Conservation (phyloP, 345 rosid genomes). For the Citrus hindsii region DNA sequence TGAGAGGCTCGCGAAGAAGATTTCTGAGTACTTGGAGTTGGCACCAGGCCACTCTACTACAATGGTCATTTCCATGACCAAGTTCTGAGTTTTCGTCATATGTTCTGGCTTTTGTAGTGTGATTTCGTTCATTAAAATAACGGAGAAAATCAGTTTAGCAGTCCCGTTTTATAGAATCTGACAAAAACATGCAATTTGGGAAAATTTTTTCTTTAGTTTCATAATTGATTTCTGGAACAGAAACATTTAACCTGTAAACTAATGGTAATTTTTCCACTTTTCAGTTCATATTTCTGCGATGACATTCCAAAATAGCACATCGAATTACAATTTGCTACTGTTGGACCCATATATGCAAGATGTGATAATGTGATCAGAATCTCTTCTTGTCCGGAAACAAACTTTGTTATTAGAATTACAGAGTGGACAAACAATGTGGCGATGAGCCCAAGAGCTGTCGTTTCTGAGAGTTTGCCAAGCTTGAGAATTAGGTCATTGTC, state of each 20-base stretch:
- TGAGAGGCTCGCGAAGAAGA: conserved; percentile 7
- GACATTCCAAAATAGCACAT: background rate
- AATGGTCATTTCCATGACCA: conserved; percentile 10
- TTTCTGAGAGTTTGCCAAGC: background rate
- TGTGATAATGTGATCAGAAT: background rate
- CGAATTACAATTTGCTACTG: background rate
- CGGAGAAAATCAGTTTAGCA: background rate
- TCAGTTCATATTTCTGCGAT: background rate
- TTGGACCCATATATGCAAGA: background rate
- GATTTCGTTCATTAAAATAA: background rate
- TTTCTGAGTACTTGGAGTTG: conserved; percentile 11
- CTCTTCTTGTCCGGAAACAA: background rate
- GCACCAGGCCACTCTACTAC: conserved; percentile 2
- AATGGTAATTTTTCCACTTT: background rate
- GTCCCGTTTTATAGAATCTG: background rate
- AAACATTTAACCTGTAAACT: background rate
- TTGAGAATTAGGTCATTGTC: background rate
- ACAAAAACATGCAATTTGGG: background rate
- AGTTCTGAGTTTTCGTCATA: background rate
- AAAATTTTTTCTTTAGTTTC: background rate
- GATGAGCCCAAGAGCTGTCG: background rate
- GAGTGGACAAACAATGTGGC: background rate
- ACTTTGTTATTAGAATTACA: background rate
- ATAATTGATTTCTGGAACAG: background rate
- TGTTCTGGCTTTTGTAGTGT: background rate